Evolutionary conservation across 768 basidiomycete genomes (phyloP).

Genomic region (Termitomyces sp.): DNA sequence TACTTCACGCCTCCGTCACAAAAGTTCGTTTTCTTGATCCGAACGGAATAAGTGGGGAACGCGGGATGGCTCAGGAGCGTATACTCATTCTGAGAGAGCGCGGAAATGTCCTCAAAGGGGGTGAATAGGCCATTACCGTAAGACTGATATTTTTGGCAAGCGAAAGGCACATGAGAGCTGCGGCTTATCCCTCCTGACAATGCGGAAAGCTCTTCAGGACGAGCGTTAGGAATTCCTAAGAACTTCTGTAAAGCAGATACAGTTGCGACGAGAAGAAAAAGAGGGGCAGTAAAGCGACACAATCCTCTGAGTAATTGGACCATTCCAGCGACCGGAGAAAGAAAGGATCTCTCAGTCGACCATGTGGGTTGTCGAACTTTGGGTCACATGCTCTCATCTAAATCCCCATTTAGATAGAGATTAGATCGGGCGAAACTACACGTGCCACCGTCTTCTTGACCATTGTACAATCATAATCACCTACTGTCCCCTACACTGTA

Average conservation of each 20-base stretch:
- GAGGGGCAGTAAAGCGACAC: not conserved
- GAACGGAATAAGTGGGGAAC: slow-evolving; percentile 46
- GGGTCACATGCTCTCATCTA: too few species aligned
- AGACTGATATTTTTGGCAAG: not conserved
- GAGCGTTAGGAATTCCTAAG: not conserved
- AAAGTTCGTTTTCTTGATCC: slow-evolving; percentile 55
- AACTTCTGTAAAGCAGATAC: not conserved
- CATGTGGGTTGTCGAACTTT: not conserved
- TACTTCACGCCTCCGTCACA: slow-evolving; percentile 54
- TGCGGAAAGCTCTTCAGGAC: not conserved
- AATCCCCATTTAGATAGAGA: not conserved
- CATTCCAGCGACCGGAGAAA: not conserved
- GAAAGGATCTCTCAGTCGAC: not conserved
- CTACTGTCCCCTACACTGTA: not conserved
- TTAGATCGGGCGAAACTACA: not conserved
- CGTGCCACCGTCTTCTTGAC: not conserved
- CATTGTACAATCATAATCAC: too few species aligned
- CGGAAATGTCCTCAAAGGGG: slow-evolving; percentile 26
- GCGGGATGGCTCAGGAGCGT: slow-evolving; percentile 37
- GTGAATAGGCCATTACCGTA: slow-evolving; percentile 28
- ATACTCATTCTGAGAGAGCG: slow-evolving; percentile 27
- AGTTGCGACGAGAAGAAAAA: not conserved
- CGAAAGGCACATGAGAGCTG: not conserved
- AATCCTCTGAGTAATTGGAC: not conserved
- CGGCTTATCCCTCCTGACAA: not conserved